Conservation (phyloP, 441 rosid genomes). For the Jatropha multifida region DNA sequence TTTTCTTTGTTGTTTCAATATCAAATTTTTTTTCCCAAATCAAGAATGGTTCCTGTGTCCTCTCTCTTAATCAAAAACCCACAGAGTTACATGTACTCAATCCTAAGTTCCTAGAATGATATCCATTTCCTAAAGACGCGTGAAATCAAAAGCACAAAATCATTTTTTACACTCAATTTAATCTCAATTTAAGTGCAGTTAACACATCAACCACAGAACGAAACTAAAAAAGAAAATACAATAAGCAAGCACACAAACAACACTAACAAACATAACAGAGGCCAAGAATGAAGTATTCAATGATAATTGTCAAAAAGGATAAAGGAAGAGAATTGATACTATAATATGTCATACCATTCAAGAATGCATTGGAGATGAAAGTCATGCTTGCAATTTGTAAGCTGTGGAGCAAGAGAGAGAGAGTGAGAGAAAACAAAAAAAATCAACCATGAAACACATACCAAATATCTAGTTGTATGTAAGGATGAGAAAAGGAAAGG, state of each 20-base stretch:
- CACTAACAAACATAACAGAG: neutral
- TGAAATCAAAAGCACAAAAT: neutral
- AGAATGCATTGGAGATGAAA: constrained; percentile 94
- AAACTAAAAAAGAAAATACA: neutral
- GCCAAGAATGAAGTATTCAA: neutral
- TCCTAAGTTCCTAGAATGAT: neutral
- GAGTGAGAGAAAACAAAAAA: neutral
- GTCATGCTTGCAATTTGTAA: constrained; percentile 92
- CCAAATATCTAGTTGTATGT: neutral
- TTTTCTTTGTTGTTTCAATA: neutral
- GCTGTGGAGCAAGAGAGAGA: constrained; percentile 35
- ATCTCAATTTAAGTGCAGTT: neutral
- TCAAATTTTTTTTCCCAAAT: neutral
- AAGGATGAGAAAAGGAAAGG: neutral
- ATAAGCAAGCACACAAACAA: neutral
- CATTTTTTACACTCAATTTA: neutral
- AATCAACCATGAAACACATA: neutral
- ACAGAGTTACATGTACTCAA: neutral
- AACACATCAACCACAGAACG: neutral
- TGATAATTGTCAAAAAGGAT: neutral
- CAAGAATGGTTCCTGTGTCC: neutral
- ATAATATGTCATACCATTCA: constrained; percentile 58
- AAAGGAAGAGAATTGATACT: neutral
- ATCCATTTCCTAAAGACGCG: neutral
- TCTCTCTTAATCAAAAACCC: neutral